Conservation (phyloP, 1,139 yeast genomes). For the Kazachstania sp. region DNA sequence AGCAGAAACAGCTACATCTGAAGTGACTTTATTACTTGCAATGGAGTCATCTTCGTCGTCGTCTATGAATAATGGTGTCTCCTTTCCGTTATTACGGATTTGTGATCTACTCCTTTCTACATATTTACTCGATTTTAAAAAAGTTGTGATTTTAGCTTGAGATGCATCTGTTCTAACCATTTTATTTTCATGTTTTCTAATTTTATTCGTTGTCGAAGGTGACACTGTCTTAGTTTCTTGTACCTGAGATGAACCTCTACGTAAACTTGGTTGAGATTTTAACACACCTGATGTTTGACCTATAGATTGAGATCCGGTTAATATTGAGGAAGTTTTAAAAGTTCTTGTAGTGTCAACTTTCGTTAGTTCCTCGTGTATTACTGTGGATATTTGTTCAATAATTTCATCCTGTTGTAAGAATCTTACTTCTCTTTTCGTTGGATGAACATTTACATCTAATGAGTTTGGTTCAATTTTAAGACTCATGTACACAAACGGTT, state of each 20-base stretch:
- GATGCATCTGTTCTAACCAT: conserved; percentile 67
- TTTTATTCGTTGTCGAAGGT: conserved; percentile 19
- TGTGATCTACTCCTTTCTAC: not conserved
- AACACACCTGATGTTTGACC: not conserved
- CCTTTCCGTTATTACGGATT: not conserved
- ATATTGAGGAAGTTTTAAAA: conserved; percentile 52
- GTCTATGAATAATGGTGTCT: not conserved
- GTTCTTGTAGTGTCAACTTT: conserved; percentile 62
- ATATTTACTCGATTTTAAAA: conserved; percentile 26
- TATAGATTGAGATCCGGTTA: conserved; percentile 10
- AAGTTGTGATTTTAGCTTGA: conserved; percentile 50
- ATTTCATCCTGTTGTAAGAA: conserved; percentile 84
- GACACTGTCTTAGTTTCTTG: not conserved
- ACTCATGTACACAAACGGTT: conserved; percentile 70
- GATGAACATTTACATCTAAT: conserved; percentile 91
- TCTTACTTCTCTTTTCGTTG: conserved; percentile 88
- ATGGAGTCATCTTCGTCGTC: not conserved
- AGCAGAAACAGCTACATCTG: too few species aligned
- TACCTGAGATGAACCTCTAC: not conserved
- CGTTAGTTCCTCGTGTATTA: conserved; percentile 44
- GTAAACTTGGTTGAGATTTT: conserved; percentile 5
- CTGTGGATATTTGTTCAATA: conserved; percentile 47
- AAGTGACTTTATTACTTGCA: too few species aligned
- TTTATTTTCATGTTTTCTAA: conserved; percentile 47
- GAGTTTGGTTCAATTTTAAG: conserved; percentile 56